Base-by-base conservation (phyloP, 345 rosid genomes). In the Mangifera indica region DNA sequence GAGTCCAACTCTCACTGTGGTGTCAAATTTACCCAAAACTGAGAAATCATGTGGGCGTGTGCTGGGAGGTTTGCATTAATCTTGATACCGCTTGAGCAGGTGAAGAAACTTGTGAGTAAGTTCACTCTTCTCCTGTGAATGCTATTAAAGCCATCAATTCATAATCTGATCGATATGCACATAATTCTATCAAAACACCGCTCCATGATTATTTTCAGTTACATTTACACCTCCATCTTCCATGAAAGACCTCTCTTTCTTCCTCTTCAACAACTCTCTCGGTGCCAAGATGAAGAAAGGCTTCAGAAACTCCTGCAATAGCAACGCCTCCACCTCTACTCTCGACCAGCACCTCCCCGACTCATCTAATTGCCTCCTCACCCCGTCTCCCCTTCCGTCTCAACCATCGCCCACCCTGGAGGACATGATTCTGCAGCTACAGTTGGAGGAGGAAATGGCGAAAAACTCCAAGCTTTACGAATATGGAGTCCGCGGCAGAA, bases 361-460 rank as follows among this genome's bases (percentile, higher is more conserved):
- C n/a, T 29, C 66, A 55, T 46, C 76, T 67, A 29, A 29, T 29
- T 78, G 74, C 25, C 34, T 29, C 20, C 3, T 63, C 54, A 21
- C 60, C 60, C 53, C 72, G 9, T 70, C 85, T 48, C 71, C 80
- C 0, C 13, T 45, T 45, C 17, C 21, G 21, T 26, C 24, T 3
- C 34, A 42, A 22, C 66, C 74, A 2, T 81, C 81, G 7, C 91
- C 93, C 1, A 93, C 96, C 1, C 67, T 93, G 42, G 98, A 91
- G 80, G 89, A 93, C 70, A 88, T 93, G 98, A 90, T 93, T 69
- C 40, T 88, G 72, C 92, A 87, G 80, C 81, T 93, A 6, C 94
- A 93, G 76, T 60, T 87, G 7, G 98, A 93, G 75, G 98, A 93
- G 76, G 94, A 88, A 67, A 25, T 79, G 2, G 87, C 90, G 26